Evolutionary conservation across 495 filamentous ascomycete genomes (phyloP), one percentile per base, ranked within the genome.

Genomic region (Trichocladium uniseriatum): DNA sequence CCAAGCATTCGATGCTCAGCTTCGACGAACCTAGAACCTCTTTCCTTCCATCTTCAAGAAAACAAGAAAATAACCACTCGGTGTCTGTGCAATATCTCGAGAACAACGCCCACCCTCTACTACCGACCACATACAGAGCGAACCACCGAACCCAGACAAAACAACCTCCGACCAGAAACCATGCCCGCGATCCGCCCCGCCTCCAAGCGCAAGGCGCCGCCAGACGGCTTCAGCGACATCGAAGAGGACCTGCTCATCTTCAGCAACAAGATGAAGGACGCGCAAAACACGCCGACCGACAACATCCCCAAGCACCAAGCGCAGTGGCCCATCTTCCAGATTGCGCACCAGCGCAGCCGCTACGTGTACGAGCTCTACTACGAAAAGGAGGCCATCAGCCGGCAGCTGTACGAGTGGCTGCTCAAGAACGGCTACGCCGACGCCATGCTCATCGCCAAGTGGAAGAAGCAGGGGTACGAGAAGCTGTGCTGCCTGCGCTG

Each of bases 401-500:
- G 86, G 66, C 73, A 79, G 63, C 75, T 97, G 13, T 99, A 99
- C 65, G 91, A 95, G 52, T 99, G 86, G 84, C 72, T 97, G 57
- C 74, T 97, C 38, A 99, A 99, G 77, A 94, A 96, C 65, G 82
- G 82, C 40, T 97, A 99, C 65, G 92, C 87, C 9, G 92, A 99
- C 71, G 79, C 85, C 16, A 90, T 84, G 65, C 71, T 99, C 53
- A 97, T 99, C 61, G 92, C 92, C 14, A 97, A 99, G 70, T 99
- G 92, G 92, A 99, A 99, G 78, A 99, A 97, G 70, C 85, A 91
- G 60, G 94, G 92, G 18, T 99, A 99, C 68, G 92, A 97, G 70
- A 96, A 97, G 83, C 69, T 98, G 7, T 99, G 92, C 64, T 99
- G 92, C 62, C 73, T 95, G 45, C 83, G 89, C 53, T 99, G 92